A percentile compares a stretch with the other conserved stretches of the same genome.
Evolutionary conservation across 441 rosid genomes (phyloP).

Genomic region (Adansonia grandidieri): DNA sequence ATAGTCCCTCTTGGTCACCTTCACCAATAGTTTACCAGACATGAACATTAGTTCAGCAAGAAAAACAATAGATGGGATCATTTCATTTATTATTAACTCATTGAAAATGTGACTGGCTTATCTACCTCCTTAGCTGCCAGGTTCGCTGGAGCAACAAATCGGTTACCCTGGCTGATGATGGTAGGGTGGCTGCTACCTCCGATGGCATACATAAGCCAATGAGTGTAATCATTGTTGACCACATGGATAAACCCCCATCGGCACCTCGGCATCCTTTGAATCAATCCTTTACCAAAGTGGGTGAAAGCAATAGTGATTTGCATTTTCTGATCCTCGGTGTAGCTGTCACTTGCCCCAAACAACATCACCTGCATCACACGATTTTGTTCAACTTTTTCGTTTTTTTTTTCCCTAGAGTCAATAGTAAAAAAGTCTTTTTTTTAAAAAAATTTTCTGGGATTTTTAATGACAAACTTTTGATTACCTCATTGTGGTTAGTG

Average conservation of each 20-base stretch:
- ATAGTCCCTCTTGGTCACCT: slow-evolving; percentile 35
- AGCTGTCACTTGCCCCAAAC: slow-evolving; percentile 53
- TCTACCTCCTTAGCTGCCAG: slow-evolving; percentile 42
- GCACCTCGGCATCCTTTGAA: slow-evolving; percentile 62
- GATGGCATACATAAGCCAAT: slow-evolving; percentile 64
- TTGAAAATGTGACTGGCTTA: neutral
- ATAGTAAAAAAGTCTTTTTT: neutral
- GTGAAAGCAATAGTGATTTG: slow-evolving; percentile 59
- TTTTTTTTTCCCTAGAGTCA: neutral
- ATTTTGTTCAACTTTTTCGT: no score
- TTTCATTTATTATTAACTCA: neutral
- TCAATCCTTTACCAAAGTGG: slow-evolving; percentile 48
- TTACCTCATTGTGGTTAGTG: slow-evolving; percentile 54
- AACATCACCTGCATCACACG: slow-evolving; percentile 38
- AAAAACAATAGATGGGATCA: neutral
- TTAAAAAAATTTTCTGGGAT: no score
- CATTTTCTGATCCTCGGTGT: slow-evolving; percentile 40
- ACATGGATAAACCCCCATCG: slow-evolving; percentile 62
- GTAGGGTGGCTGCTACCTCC: slow-evolving; percentile 59
- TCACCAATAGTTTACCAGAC: neutral
- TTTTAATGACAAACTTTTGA: neutral
- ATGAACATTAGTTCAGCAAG: neutral
- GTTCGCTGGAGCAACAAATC: slow-evolving; percentile 52
- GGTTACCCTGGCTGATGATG: slow-evolving; percentile 64
- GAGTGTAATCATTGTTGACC: slow-evolving; percentile 68